These are phyloP conservation scores for Tylopilus sp. DNA, from an alignment of 768 basidiomycete genomes.

Conservation along the genomic window DNA sequence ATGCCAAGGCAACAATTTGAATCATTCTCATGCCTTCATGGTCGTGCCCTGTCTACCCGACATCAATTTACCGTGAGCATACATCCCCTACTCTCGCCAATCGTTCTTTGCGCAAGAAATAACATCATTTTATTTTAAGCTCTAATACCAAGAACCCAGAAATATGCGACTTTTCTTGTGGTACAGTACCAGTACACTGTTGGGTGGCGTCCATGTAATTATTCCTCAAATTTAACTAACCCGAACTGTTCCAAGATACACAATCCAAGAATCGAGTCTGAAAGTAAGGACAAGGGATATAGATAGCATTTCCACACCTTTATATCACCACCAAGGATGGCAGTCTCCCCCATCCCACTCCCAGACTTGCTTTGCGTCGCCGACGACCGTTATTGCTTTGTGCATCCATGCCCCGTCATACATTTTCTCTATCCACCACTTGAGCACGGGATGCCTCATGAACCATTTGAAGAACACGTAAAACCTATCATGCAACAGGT, in stretches of 20 bases:
- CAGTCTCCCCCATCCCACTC: constrained; percentile 24
- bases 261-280: neutral
- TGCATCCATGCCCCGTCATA: constrained; percentile 39
- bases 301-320: neutral
- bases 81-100: too few species aligned
- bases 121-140: too few species aligned
- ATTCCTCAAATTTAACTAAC: neutral
- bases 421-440: constrained; percentile 40
- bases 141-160: neutral
- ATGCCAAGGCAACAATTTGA: too few species aligned
- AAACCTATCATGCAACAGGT: constrained; percentile 13
- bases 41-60: too few species aligned
- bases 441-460: constrained; percentile 36
- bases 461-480: constrained; percentile 36
- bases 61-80: too few species aligned
- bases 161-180: neutral
- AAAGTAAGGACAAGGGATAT: neutral
- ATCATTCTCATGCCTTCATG: too few species aligned
- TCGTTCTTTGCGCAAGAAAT: too few species aligned
- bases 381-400: constrained; percentile 33
- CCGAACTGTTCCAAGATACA: neutral
- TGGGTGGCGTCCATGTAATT: neutral
- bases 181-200: neutral
- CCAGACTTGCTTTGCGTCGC: constrained; percentile 24
- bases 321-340: constrained; percentile 3